A percentile compares a stretch with the other conserved stretches of the same genome.
These are phyloP conservation scores for Nitzschia putrida DNA, from an alignment of 108 stramenopile species.

Conservation along the genomic window DNA sequence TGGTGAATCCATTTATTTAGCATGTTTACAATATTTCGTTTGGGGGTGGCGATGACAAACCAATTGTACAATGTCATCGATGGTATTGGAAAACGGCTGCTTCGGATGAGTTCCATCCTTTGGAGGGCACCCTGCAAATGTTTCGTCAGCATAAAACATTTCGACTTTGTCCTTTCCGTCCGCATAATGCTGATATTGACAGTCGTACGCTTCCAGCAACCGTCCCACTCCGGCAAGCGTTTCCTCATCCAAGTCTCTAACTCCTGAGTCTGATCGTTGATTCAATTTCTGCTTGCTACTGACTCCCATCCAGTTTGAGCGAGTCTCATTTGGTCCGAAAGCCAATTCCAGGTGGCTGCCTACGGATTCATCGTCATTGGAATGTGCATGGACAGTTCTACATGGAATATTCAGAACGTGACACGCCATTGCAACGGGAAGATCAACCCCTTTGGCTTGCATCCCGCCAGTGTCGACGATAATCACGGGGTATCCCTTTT, in stretches of 20 bases:
- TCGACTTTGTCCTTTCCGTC: background rate
- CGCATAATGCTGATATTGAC: background rate
- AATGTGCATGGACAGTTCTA: background rate
- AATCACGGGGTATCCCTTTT: background rate
- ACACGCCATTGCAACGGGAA: background rate
- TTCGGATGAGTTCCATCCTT: background rate
- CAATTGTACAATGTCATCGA: background rate
- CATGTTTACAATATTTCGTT: background rate
- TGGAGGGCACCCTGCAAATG: background rate
- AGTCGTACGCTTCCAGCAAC: background rate
- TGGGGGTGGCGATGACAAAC: background rate
- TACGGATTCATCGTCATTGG: too few relatives aligned
- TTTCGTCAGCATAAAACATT: background rate
- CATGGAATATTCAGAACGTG: background rate
- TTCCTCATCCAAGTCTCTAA: background rate
- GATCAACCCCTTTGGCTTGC: background rate
- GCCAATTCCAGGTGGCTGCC: too few relatives aligned
- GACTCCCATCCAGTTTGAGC: too few relatives aligned
- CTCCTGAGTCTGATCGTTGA: background rate
- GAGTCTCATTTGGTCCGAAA: too few relatives aligned
- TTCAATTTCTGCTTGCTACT: background rate
- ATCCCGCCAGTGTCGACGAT: background rate
- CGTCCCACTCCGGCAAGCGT: background rate
- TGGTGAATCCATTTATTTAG: background rate
- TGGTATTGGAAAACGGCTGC: background rate